phyloP scores from a whole-genome alignment of 2,329 filamentous ascomycete genomes.

The Cytospora schulzeri region DNA sequence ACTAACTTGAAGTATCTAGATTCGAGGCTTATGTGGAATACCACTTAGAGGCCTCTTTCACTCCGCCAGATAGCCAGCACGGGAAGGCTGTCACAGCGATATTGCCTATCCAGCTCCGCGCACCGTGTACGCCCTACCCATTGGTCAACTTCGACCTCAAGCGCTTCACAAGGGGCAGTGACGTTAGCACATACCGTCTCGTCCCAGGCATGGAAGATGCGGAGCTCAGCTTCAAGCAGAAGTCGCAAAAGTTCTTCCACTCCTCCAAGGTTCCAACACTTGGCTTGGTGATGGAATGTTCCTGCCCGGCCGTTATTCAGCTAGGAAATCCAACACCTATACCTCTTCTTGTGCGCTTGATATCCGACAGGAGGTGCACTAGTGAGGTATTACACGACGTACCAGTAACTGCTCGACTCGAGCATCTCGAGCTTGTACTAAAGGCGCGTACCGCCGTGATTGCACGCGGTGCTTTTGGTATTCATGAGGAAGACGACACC shows the following conservation, averaged over 20 bases:
- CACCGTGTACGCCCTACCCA: constrained; percentile 18
- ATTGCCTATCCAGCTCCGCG: constrained; percentile 32
- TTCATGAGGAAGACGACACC: neutral
- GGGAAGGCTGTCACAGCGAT: constrained; percentile 24
- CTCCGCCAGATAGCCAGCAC: constrained; percentile 5
- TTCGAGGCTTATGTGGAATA: constrained; percentile 42
- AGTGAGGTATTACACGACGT: constrained; percentile 27
- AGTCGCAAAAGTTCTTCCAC: constrained; percentile 37
- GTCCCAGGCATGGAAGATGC: constrained; percentile 36
- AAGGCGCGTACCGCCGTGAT: constrained; percentile 25
- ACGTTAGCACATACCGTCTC: constrained; percentile 33
- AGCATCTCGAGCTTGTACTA: constrained; percentile 28
- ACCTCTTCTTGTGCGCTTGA: constrained; percentile 30
- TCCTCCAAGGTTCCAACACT: constrained; percentile 40
- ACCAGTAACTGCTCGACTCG: constrained; percentile 28
- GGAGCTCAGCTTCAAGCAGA: constrained; percentile 39
- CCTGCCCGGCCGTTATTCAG: constrained; percentile 36
- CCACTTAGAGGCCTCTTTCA: constrained; percentile 36
- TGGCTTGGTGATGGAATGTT: constrained; percentile 33
- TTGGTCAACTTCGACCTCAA: constrained; percentile 29
- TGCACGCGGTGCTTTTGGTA: constrained; percentile 23
- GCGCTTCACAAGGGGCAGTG: neutral
- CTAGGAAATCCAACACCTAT: constrained; percentile 33
- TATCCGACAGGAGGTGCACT: constrained; percentile 26
- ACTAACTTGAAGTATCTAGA: neutral